Base-by-base conservation (phyloP, 345 rosid genomes). In the Rhodamnia argentea region DNA sequence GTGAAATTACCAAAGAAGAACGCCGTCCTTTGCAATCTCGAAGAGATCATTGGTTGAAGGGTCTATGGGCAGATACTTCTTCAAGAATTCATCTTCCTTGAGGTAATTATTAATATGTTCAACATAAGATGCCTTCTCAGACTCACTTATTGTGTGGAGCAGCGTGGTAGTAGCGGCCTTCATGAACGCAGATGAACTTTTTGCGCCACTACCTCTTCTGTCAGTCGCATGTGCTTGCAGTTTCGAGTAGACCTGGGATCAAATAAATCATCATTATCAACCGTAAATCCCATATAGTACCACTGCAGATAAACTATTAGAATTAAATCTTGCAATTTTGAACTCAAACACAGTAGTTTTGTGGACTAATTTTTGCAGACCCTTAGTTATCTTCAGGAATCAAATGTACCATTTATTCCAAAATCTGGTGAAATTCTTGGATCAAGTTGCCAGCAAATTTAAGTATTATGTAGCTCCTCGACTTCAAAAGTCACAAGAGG, bases 101-200 rank as follows among this genome's bases (percentile, higher is more conserved):
- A 97, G 95, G 85, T 96, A 97, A 84, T 94, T 94, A 91, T 97
- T 97, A 87, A 97, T 96, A 85, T 97, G 99, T 82, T 94, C 93
- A 6, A 94, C 98, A 86, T 97, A 97, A 40, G 99, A 96, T 47
- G 99, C 89, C 85, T 95, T 97, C 91, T 97, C 99, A 9, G 99
- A 92, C 89, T 97, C 96, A 9, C 98, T 97, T 83, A 97, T 97
- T 32, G 99, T 96, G 89, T 97, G 99, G 86, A 97, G 93, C 91
- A 97, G 58, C 56, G 97, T 97, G 20, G 99, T 96, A 55, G 99
- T 96, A 83, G 99, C 97, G 86, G 96, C 95, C 89, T 96, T 97
- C 59, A 97, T 98, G 90, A 97, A 97, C 26, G 99, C 97, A 27
- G 97, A 97, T 13, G 99, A 95, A 90, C 94, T 94, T 90, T 96